phyloP scores from a whole-genome alignment of 2,329 filamentous ascomycete species.

The Coniochaeta pulveracea region DNA sequence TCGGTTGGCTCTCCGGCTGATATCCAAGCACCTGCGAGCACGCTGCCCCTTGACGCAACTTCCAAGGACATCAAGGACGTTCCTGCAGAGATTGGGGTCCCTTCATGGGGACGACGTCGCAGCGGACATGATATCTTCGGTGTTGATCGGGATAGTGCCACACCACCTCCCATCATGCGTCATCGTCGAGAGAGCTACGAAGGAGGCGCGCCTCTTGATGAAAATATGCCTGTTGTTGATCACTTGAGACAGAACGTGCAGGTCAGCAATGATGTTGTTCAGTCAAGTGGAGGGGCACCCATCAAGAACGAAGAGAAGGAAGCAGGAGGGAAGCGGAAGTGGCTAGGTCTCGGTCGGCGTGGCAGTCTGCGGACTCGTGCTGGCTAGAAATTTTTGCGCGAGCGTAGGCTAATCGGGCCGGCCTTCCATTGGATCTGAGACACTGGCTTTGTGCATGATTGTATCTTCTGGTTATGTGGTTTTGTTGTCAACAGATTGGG shows the following conservation, averaged over 20 bases:
- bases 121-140: slow-evolving; percentile 9
- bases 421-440: no score
- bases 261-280: not conserved
- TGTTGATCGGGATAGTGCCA: slow-evolving; percentile 35
- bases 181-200: slow-evolving; percentile 17
- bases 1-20: slow-evolving; percentile 27
- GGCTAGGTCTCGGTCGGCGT: slow-evolving; percentile 21
- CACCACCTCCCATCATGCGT: slow-evolving; percentile 44
- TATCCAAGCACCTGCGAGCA: slow-evolving; percentile 7
- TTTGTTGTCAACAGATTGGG: no score
- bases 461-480: no score
- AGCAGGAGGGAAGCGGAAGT: slow-evolving; percentile 15
- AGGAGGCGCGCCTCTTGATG: slow-evolving; percentile 7
- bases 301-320: slow-evolving; percentile 3
- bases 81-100: slow-evolving; percentile 21
- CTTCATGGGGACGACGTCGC: slow-evolving; percentile 25
- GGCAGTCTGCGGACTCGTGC: slow-evolving; percentile 17
- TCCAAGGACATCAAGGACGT: no score
- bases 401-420: no score
- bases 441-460: no score
- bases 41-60: slow-evolving; percentile 1
- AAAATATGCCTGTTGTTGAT: slow-evolving; percentile 3
- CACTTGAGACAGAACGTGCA: not conserved
- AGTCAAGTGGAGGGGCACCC: not conserved
- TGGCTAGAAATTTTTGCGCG: slow-evolving; percentile 12